Base-by-base conservation (phyloP, 768 basidiomycete species). In the Boletus rubroflammeus region DNA sequence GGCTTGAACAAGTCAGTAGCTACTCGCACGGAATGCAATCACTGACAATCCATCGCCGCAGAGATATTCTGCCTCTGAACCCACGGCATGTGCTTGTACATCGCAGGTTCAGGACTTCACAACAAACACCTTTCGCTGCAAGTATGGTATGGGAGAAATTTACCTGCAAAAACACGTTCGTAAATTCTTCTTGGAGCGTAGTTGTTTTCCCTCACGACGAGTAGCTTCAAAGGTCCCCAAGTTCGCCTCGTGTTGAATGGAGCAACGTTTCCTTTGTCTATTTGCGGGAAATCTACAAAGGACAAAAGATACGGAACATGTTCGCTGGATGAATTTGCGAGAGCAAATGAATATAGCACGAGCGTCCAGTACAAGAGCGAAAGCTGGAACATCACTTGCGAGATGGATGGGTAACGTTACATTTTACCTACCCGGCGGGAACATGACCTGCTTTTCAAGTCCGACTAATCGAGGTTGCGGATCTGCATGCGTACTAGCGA, bases 111-210 rank as follows among this genome's bases (percentile, higher is more conserved):
- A 66, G 66, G 46, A 77, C 75, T 29, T 72, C 75, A 6, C 53
- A 54, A 7, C 76, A 76, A 58, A 67, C 73, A 15, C 77, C 77
- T 31, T 78, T 78, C 53, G 76, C 65, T 14, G 75, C 76, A 40
- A 71, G 63, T 51, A 75, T 78, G 74, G 57, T 73, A 26, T 78
- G 74, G 76, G 75, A 77, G 60, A 69, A 61, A 56, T 75, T 76
- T 62, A 59, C 63, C 4, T 77, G 75, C 66, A 55, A 58, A 45
- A 62, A 64, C 13, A 74, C 72, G 70, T 72, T 46, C 45, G 67
- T 62, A 3, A 29, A 23, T 17, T 14, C 5, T 26, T 13, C 26
- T 43, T 50, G 35, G 35, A 36, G 6, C 11, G 5, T 40, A 28
- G 34, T 19, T 25, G 14, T 50, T 2, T 46, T 36, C 13, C 41